phyloP scores from a whole-genome alignment of 2,329 filamentous ascomycete genomes.

The Fusarium verticillioides region DNA sequence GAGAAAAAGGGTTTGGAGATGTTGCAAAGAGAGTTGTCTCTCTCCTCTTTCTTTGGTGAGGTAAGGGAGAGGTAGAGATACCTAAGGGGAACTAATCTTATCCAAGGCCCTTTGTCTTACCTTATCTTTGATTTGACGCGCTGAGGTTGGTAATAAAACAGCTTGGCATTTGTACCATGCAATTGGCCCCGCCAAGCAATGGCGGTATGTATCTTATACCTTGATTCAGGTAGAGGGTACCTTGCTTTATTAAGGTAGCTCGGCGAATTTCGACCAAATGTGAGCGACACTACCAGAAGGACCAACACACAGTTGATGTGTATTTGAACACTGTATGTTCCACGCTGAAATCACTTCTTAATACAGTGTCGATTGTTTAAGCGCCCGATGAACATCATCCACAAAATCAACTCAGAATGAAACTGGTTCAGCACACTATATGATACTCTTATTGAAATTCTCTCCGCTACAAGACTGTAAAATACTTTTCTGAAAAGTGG shows the following conservation, averaged over 20 bases:
- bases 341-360: accelerated
- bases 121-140: conserved; percentile 12
- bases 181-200: conserved; percentile 12
- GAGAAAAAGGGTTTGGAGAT: neutral
- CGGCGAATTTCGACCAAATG: neutral
- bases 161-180: conserved; percentile 16
- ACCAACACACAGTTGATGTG: conserved; percentile 26
- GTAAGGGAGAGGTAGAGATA: conserved; percentile 2
- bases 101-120: conserved; percentile 6
- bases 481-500: neutral
- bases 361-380: conserved; percentile 2
- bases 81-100: conserved; percentile 17
- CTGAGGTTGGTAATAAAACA: conserved; percentile 22
- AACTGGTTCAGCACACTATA: conserved; percentile 6
- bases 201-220: conserved; percentile 2
- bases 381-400: neutral
- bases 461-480: neutral
- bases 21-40: neutral
- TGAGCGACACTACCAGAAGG: conserved; percentile 3
- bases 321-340: neutral
- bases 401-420: conserved; percentile 2
- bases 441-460: conserved; percentile 27
- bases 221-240: conserved; percentile 19
- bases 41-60: conserved; percentile 5
- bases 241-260: neutral